Conservation (phyloP, 1,284 basidiomycete genomes). For the Apiotrichum gamsii region DNA sequence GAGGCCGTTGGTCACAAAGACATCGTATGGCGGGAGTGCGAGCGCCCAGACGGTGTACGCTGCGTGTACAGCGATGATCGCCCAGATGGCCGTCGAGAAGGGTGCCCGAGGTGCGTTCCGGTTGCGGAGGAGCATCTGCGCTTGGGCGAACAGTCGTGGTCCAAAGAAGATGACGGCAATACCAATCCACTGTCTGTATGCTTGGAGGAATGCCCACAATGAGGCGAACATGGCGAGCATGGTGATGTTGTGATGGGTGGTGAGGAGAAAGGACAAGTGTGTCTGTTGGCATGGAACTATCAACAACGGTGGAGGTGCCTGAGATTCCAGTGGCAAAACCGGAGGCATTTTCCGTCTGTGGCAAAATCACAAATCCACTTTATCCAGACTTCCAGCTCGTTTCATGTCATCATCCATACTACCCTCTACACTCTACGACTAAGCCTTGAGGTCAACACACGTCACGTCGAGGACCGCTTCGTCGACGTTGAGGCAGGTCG, state of each 20-base stretch:
- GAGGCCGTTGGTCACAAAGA: slow-evolving; percentile 24
- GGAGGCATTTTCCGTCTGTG: too few relatives aligned
- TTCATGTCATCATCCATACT: too few relatives aligned
- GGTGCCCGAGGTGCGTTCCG: not conserved
- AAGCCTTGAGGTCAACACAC: not conserved
- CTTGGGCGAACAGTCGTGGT: not conserved
- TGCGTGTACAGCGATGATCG: slow-evolving; percentile 16
- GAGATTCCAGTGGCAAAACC: too few relatives aligned
- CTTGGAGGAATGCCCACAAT: too few relatives aligned
- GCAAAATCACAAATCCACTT: too few relatives aligned
- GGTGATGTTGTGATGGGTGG: too few relatives aligned
- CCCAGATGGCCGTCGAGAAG: slow-evolving; percentile 4
- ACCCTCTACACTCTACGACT: too few relatives aligned
- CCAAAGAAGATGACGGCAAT: slow-evolving; percentile 2
- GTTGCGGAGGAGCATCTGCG: not conserved
- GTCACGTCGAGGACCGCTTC: not conserved
- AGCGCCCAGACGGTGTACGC: slow-evolving; percentile 14
- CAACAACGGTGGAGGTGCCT: too few relatives aligned
- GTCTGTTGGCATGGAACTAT: too few relatives aligned
- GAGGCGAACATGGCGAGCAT: too few relatives aligned
- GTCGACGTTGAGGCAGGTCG: slow-evolving; percentile 4
- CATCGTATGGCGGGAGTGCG: slow-evolving; percentile 27
- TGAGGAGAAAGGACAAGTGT: too few relatives aligned
- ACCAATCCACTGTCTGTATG: slow-evolving; percentile 1
- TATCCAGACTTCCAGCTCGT: too few relatives aligned